A percentile compares a stretch with the other conserved stretches of the same genome.
These are phyloP conservation scores for Chara braunii DNA, from an alignment of 139 green algal species.

Conservation along the genomic window DNA sequence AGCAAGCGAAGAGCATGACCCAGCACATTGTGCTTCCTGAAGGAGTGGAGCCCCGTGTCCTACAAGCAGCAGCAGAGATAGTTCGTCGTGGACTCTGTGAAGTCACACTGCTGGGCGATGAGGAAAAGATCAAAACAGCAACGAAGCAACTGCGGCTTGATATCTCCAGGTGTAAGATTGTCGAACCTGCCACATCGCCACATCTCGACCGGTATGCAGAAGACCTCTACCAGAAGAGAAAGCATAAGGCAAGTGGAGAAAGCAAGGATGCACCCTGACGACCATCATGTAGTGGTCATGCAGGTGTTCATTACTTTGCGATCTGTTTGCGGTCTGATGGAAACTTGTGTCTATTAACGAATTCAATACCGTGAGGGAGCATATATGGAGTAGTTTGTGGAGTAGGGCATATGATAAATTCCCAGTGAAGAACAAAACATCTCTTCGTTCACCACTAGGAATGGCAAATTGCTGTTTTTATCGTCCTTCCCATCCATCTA, in stretches of 20 bases:
- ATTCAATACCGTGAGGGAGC: not conserved
- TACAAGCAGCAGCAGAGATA: slow-evolving; percentile 61
- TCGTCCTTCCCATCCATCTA: too few species aligned
- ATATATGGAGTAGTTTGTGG: not conserved
- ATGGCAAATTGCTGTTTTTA: too few species aligned
- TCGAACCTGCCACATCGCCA: slow-evolving; percentile 48
- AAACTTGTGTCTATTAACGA: not conserved
- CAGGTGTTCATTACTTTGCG: too few species aligned
- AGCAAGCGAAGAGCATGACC: slow-evolving; percentile 48
- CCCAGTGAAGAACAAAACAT: too few species aligned
- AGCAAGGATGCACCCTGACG: not conserved
- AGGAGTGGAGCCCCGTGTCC: slow-evolving; percentile 54
- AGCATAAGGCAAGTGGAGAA: slow-evolving; percentile 37
- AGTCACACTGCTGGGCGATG: slow-evolving; percentile 70
- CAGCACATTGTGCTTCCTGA: slow-evolving; percentile 82
- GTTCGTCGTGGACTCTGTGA: slow-evolving; percentile 49
- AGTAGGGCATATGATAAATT: not conserved
- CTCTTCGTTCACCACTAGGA: too few species aligned
- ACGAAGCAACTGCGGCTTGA: slow-evolving; percentile 52
- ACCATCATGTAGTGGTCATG: slow-evolving; percentile 13
- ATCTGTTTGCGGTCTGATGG: too few species aligned
- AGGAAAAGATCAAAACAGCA: slow-evolving; percentile 34
- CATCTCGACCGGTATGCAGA: slow-evolving; percentile 23
- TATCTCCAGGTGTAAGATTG: slow-evolving; percentile 49
- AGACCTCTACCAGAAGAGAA: slow-evolving; percentile 14